These are phyloP conservation scores for Botryotinia calthae DNA, from an alignment of 2,329 filamentous ascomycete genomes.

Conservation along the genomic window DNA sequence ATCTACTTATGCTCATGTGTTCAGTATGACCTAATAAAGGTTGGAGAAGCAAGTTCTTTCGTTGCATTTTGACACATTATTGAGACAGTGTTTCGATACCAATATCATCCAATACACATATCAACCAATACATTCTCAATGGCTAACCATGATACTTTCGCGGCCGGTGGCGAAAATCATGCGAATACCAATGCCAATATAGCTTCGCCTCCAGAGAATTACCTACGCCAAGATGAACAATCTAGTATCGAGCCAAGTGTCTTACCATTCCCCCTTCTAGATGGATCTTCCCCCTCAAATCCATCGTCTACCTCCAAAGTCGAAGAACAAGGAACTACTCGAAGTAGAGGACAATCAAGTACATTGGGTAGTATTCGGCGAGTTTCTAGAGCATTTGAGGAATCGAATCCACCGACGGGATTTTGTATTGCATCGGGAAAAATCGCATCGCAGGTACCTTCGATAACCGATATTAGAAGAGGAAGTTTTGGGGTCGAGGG, in stretches of 20 bases:
- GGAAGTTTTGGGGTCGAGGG: constrained; percentile 37
- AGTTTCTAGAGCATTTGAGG: constrained; percentile 42
- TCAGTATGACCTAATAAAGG: neutral
- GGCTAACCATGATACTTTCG: constrained; percentile 3
- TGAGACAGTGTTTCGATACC: neutral
- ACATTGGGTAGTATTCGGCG: constrained; percentile 33
- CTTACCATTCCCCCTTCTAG: constrained; percentile 26
- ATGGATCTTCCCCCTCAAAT: constrained; percentile 7
- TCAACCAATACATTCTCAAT: neutral
- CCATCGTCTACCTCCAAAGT: neutral
- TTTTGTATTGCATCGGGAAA: constrained; percentile 49
- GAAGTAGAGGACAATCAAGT: constrained; percentile 25
- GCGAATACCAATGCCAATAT: constrained; percentile 3
- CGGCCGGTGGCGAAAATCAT: neutral
- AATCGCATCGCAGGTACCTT: constrained; percentile 40
- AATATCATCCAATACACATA: neutral
- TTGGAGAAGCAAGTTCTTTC: neutral
- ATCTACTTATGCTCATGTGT: neutral
- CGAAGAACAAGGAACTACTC: constrained; percentile 24
- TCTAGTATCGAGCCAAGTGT: constrained; percentile 20
- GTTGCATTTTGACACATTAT: neutral
- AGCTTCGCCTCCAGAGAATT: neutral
- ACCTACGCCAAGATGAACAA: constrained; percentile 2
- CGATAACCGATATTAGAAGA: constrained; percentile 36
- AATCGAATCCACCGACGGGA: constrained; percentile 48